Evolutionary conservation across 2,329 filamentous ascomycete species (phyloP).

Genomic region (Alternaria sp.): DNA sequence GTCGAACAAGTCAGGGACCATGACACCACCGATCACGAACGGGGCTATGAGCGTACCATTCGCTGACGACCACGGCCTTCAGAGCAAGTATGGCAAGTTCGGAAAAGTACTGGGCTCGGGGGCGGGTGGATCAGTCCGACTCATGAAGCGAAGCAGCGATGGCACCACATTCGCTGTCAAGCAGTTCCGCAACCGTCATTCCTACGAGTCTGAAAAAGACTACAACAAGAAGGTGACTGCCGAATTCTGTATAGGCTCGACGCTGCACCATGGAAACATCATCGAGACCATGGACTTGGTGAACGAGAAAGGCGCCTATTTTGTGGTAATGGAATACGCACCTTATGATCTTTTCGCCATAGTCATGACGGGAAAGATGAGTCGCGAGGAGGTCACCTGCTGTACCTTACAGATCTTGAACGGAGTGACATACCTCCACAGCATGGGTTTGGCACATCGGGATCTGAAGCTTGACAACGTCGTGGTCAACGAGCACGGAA

Average conservation of each 20-base stretch:
- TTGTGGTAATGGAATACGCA: slow-evolving; percentile 98
- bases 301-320: slow-evolving; percentile 93
- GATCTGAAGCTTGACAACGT: slow-evolving; percentile 98
- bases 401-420: slow-evolving; percentile 93
- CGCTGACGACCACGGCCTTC: slow-evolving; percentile 87
- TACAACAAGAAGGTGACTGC: slow-evolving; percentile 98
- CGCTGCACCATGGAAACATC: slow-evolving; percentile 95
- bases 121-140: slow-evolving; percentile 88
- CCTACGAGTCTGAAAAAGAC: slow-evolving; percentile 91
- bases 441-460: slow-evolving; percentile 91
- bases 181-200: slow-evolving; percentile 89
- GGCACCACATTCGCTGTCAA: slow-evolving; percentile 96
- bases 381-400: slow-evolving; percentile 86
- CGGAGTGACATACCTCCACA: slow-evolving; percentile 92
- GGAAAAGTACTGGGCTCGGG: slow-evolving; percentile 93
- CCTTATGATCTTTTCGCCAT: slow-evolving; percentile 96
- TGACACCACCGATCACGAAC: slow-evolving; percentile 46
- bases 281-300: slow-evolving; percentile 98
- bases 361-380: slow-evolving; percentile 99
- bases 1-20: slow-evolving; percentile 50
- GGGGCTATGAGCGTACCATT: slow-evolving; percentile 70
- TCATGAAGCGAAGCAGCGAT: slow-evolving; percentile 93
- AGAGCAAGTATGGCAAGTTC: slow-evolving; percentile 93
- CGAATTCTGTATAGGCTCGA: slow-evolving; percentile 97
- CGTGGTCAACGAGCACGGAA: slow-evolving; percentile 92